phyloP scores from a whole-genome alignment of 75 land plant species.

The Picea sitchensis region DNA sequence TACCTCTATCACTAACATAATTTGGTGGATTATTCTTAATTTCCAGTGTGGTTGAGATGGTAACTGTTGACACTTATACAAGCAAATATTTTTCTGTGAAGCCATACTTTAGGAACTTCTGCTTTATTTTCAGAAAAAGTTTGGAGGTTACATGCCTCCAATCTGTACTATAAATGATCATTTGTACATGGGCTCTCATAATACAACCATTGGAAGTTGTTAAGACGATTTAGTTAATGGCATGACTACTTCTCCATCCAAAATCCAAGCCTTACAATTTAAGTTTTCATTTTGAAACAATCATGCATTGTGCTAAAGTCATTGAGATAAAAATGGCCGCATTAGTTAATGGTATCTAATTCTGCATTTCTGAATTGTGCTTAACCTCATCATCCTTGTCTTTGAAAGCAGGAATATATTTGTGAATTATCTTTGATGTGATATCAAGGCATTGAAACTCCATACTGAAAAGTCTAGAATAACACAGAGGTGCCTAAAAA shows the following conservation, averaged over 20 bases:
- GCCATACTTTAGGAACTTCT: too few relatives aligned
- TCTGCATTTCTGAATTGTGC: not conserved
- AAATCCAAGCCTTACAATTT: not conserved
- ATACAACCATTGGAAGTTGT: not conserved
- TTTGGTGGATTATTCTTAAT: too few relatives aligned
- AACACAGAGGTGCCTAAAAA: not conserved
- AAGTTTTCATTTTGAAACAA: not conserved
- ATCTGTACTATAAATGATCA: not conserved
- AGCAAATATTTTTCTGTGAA: too few relatives aligned
- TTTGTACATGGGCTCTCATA: not conserved
- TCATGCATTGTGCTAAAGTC: not conserved
- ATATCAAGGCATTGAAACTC: too few relatives aligned
- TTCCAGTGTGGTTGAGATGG: too few relatives aligned
- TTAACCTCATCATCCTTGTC: not conserved
- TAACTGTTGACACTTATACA: too few relatives aligned
- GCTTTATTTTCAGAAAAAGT: too few relatives aligned
- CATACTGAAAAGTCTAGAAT: too few relatives aligned
- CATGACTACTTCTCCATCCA: not conserved
- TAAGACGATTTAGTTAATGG: not conserved
- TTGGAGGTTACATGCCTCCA: not conserved
- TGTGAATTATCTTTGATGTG: not conserved
- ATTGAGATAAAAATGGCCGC: not conserved
- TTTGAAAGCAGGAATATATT: not conserved
- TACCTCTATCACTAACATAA: too few relatives aligned
- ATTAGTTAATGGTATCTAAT: not conserved